Percentiles rank a stretch among this genome's conserved stretches.
These are phyloP conservation scores for Pezicula neosporulosa DNA, from an alignment of 2,329 filamentous ascomycete species.

Conservation along the genomic window DNA sequence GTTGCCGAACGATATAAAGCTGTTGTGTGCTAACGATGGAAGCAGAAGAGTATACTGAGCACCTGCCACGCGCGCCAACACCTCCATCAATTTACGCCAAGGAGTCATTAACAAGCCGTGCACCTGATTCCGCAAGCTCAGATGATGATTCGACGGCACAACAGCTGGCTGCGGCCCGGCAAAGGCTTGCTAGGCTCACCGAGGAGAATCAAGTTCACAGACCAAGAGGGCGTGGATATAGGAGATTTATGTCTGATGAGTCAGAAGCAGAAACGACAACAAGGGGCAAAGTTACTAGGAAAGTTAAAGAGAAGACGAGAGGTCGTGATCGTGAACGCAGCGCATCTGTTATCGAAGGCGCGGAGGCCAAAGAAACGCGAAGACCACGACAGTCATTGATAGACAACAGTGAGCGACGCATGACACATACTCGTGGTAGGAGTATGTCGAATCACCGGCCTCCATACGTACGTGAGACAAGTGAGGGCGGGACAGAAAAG, in stretches of 20 bases:
- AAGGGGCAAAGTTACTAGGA: neutral
- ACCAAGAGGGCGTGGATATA: neutral
- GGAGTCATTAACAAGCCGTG: too few species aligned
- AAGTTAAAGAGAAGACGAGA: neutral
- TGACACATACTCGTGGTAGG: neutral
- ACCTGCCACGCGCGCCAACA: too few species aligned
- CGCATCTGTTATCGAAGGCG: neutral
- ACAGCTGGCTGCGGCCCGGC: neutral
- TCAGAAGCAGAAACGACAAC: neutral
- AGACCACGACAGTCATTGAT: neutral
- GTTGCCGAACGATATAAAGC: too few species aligned
- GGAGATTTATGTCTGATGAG: neutral
- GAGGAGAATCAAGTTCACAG: neutral
- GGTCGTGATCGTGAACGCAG: neutral
- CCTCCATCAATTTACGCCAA: too few species aligned
- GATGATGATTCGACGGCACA: too few species aligned
- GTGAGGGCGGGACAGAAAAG: neutral
- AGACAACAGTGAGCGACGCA: neutral
- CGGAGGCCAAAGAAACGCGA: neutral
- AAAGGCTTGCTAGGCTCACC: neutral
- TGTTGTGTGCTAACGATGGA: too few species aligned
- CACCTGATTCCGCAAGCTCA: too few species aligned
- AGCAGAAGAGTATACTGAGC: too few species aligned
- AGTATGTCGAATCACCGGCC: slow-evolving; percentile 4
- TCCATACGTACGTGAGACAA: slow-evolving; percentile 2